These are phyloP conservation scores for Cystobasidium sp. DNA, from an alignment of 1,284 basidiomycete species.

Conservation along the genomic window DNA sequence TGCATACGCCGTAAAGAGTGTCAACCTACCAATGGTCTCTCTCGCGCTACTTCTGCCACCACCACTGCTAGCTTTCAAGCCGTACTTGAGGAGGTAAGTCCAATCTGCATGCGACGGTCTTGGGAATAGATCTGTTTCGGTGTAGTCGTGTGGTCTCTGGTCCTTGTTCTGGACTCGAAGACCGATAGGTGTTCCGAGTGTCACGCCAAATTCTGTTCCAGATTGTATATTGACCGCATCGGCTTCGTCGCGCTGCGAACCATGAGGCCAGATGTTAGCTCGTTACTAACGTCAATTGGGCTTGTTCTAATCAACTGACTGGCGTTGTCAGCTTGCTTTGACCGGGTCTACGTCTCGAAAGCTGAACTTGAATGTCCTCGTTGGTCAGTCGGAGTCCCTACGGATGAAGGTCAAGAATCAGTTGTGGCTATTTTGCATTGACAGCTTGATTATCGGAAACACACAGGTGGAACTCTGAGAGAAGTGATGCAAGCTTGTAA, in stretches of 20 bases:
- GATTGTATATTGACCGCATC: conserved; percentile 94
- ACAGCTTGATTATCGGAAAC: not conserved
- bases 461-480: conserved; percentile 59
- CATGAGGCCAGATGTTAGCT: not conserved
- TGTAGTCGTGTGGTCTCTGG: conserved; percentile 97
- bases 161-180: conserved; percentile 97
- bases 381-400: conserved; percentile 82
- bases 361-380: conserved; percentile 86
- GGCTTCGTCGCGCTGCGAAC: conserved; percentile 87
- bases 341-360: conserved; percentile 88
- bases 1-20: not conserved
- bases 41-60: conserved; percentile 92
- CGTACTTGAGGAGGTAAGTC: conserved; percentile 98
- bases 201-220: conserved; percentile 90
- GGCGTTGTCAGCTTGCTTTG: conserved; percentile 97
- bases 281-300: not conserved
- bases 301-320: conserved; percentile 61
- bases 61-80: conserved; percentile 93
- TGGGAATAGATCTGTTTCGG: conserved; percentile 96
- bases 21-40: conserved; percentile 83
- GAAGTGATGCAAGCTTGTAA: conserved; percentile 77
- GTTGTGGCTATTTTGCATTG: conserved; percentile 12
- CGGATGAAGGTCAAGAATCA: not conserved
- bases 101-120: conserved; percentile 97
- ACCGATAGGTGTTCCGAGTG: conserved; percentile 95